Conservation (phyloP, 2,329 filamentous ascomycete genomes). For the Teratosphaeria zuluensis region DNA sequence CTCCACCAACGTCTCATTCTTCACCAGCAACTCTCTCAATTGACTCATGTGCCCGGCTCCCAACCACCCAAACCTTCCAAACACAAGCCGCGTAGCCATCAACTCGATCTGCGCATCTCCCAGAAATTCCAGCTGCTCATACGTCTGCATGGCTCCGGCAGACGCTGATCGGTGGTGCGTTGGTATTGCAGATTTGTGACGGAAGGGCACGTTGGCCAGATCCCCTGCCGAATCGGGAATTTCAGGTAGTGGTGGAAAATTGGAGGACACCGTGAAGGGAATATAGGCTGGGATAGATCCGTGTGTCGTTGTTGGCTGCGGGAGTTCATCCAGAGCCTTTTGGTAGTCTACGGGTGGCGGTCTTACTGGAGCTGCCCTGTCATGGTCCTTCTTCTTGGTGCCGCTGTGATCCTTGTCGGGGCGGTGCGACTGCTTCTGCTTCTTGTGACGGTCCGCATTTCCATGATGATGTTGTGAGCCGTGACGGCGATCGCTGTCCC, state of each 20-base stretch:
- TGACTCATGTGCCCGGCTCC: slow-evolving; percentile 62
- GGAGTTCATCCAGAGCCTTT: slow-evolving; percentile 12
- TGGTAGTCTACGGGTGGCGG: slow-evolving; percentile 3
- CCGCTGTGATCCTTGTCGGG: slow-evolving; percentile 3
- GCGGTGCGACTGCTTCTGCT: slow-evolving; percentile 5
- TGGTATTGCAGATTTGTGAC: slow-evolving; percentile 21
- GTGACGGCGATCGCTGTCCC: slow-evolving; percentile 2
- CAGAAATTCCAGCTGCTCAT: slow-evolving; percentile 80
- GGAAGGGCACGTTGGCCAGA: slow-evolving; percentile 22
- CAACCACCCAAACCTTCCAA: slow-evolving; percentile 57
- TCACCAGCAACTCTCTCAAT: slow-evolving; percentile 67
- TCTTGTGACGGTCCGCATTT: slow-evolving; percentile 8
- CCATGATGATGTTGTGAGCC: neutral
- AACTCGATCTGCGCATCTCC: slow-evolving; percentile 80
- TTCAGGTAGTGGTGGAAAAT: slow-evolving; percentile 21
- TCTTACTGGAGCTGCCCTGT: neutral
- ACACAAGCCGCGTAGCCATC: slow-evolving; percentile 66
- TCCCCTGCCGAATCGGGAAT: slow-evolving; percentile 10
- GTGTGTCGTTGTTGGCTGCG: slow-evolving; percentile 5
- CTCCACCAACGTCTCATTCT: slow-evolving; percentile 64
- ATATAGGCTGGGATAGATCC: slow-evolving; percentile 11
- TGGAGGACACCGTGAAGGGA: slow-evolving; percentile 9
- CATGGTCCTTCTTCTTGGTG: neutral
- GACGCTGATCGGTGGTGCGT: slow-evolving; percentile 12
- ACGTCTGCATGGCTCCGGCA: slow-evolving; percentile 33